A percentile compares a stretch with the other conserved stretches of the same genome.
Conservation (phyloP, 2,329 filamentous ascomycete genomes). For the Fusarium devonianum region DNA sequence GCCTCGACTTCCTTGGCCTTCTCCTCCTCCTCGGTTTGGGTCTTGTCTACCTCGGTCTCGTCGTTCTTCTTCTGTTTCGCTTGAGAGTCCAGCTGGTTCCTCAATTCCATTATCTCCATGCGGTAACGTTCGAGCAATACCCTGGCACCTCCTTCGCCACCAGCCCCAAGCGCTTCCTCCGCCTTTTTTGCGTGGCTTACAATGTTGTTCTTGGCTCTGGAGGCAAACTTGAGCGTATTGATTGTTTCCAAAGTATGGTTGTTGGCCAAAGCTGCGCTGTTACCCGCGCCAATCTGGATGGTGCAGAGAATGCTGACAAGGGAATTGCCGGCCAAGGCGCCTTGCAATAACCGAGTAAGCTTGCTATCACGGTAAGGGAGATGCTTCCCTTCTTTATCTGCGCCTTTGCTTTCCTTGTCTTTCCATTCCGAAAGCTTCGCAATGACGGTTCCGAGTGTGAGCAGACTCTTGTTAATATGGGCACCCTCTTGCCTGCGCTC, state of each 20-base stretch:
- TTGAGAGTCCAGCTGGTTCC: slow-evolving; percentile 82
- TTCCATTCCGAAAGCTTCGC: slow-evolving; percentile 89
- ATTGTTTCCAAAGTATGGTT: slow-evolving; percentile 87
- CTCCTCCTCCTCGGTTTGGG: slow-evolving; percentile 74
- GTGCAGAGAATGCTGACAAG: slow-evolving; percentile 98
- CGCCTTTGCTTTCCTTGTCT: slow-evolving; percentile 76
- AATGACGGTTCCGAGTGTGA: slow-evolving; percentile 95
- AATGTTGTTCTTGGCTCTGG: slow-evolving; percentile 96
- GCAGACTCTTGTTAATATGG: slow-evolving; percentile 97
- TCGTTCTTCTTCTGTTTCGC: slow-evolving; percentile 71
- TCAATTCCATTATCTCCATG: slow-evolving; percentile 87
- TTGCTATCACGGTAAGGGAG: slow-evolving; percentile 98
- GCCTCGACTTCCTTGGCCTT: slow-evolving; percentile 79
- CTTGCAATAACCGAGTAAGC: slow-evolving; percentile 89
- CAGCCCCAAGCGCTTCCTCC: slow-evolving; percentile 82
- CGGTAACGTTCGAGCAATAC: slow-evolving; percentile 92
- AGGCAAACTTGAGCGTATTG: slow-evolving; percentile 96
- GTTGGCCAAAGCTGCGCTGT: slow-evolving; percentile 73
- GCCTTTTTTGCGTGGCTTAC: slow-evolving; percentile 96
- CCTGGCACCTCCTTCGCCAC: slow-evolving; percentile 84
- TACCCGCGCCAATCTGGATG: slow-evolving; percentile 83
- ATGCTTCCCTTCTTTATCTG: slow-evolving; percentile 88
- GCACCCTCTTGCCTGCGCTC: slow-evolving; percentile 93
- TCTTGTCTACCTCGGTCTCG: slow-evolving; percentile 65
- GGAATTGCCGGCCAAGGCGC: slow-evolving; percentile 89